Percentiles rank a stretch among this genome's conserved stretches.
phyloP scores from a whole-genome alignment of 2,329 filamentous ascomycete species.

The Fusarium domesticum region DNA sequence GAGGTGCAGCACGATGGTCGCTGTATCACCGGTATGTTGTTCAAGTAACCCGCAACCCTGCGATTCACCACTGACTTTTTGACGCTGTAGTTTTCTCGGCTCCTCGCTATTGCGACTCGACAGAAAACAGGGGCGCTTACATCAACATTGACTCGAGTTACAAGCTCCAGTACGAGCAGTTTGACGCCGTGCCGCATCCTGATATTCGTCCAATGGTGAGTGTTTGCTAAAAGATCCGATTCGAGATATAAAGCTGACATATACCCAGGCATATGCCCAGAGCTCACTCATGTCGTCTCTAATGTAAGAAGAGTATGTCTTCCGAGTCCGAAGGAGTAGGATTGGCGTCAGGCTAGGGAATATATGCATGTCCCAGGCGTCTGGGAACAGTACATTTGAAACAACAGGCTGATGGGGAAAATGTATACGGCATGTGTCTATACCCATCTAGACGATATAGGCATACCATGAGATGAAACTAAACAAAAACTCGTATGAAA shows the following conservation, averaged over 20 bases:
- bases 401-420: constrained; percentile 20
- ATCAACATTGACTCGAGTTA: constrained; percentile 94
- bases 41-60: neutral
- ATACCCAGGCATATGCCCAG: constrained; percentile 71
- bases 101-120: constrained; percentile 95
- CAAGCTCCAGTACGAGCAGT: constrained; percentile 88
- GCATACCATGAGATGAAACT: constrained; percentile 13
- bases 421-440: constrained; percentile 29
- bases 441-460: constrained; percentile 26
- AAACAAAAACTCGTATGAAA: constrained; percentile 3
- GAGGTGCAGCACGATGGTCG: constrained; percentile 94
- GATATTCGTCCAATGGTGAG: constrained; percentile 87
- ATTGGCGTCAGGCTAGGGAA: constrained; percentile 13
- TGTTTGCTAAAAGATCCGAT: neutral
- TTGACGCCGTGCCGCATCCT: constrained; percentile 94
- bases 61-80: constrained; percentile 11
- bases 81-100: constrained; percentile 79
- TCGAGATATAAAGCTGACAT: constrained; percentile 4
- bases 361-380: constrained; percentile 25
- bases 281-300: constrained; percentile 76
- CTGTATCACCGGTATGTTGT: constrained; percentile 78
- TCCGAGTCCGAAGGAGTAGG: constrained; percentile 1
- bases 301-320: constrained; percentile 49
- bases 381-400: constrained; percentile 29
- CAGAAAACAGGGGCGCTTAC: constrained; percentile 96